Conservation (phyloP, 2,329 filamentous ascomycete genomes). For the Colletotrichum tropicale region DNA sequence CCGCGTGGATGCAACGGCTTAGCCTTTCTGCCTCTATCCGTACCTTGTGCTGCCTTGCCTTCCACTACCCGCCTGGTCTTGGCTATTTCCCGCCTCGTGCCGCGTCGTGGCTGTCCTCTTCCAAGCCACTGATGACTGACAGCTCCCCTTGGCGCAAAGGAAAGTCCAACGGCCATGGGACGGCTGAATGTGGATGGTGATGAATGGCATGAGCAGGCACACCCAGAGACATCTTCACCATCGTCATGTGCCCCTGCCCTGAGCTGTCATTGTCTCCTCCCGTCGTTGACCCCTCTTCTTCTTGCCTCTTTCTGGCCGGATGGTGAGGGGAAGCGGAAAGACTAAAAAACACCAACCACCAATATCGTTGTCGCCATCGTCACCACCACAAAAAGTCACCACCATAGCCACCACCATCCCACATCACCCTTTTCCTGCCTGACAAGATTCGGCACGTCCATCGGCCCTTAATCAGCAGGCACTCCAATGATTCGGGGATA, state of each 20-base stretch:
- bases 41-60: neutral
- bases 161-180: neutral
- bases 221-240: neutral
- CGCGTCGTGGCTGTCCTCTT: neutral
- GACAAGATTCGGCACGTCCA: constrained; percentile 13
- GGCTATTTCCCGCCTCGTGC: neutral
- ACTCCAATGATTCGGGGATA: constrained; percentile 6
- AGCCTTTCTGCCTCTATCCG: neutral
- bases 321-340: neutral
- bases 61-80: neutral
- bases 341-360: neutral
- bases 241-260: neutral
- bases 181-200: neutral
- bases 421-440: neutral
- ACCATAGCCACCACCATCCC: constrained; percentile 4
- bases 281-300: neutral
- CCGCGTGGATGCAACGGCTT: neutral
- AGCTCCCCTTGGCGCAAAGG: neutral
- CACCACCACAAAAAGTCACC: neutral
- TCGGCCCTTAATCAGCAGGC: neutral
- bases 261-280: neutral
- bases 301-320: neutral
- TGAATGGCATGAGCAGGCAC: neutral
- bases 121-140: neutral
- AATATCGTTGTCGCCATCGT: neutral